phyloP scores from a whole-genome alignment of 495 filamentous ascomycete species.

The Aspergillus incahuasiensis region DNA sequence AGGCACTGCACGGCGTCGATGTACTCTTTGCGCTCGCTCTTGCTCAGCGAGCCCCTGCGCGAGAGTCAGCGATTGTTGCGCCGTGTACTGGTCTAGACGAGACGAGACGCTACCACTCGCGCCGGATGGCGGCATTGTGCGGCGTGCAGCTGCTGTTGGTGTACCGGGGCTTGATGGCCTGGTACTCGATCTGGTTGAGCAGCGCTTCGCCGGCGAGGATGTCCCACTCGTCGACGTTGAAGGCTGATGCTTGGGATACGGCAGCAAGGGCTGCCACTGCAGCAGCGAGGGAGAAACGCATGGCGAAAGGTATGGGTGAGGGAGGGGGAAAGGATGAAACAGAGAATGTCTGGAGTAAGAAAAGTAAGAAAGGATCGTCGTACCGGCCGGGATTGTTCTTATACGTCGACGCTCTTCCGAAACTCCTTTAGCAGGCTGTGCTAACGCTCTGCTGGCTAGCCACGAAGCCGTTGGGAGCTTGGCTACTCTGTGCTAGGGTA shows the following conservation, averaged over 20 bases:
- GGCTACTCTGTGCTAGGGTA: not conserved
- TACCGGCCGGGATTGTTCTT: constrained; percentile 1
- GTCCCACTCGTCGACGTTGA: constrained; percentile 9
- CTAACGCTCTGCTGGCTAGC: too few relatives aligned
- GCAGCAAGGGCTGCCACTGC: constrained; percentile 10
- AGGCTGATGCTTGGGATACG: constrained; percentile 5
- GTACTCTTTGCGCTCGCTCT: constrained; percentile 47
- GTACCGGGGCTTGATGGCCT: not conserved
- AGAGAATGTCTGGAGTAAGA: not conserved
- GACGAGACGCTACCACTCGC: constrained; percentile 27
- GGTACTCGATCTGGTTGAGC: constrained; percentile 12
- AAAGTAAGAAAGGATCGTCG: constrained; percentile 2
- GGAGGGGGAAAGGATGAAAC: not conserved
- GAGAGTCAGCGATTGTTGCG: not conserved
- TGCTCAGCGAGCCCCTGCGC: constrained; percentile 45
- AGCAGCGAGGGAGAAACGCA: constrained; percentile 13
- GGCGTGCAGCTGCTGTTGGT: constrained; percentile 18
- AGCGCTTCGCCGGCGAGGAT: constrained; percentile 12
- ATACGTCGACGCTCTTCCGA: not conserved
- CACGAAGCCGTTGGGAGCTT: not conserved
- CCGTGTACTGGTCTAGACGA: too few relatives aligned
- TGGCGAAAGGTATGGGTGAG: not conserved
- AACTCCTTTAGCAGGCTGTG: not conserved
- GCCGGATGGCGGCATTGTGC: constrained; percentile 25
- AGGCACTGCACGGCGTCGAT: constrained; percentile 60